A percentile compares a stretch with the other conserved stretches of the same genome.
phyloP scores from a whole-genome alignment of 108 stramenopile genomes.

The Cylindrotheca closterium region DNA sequence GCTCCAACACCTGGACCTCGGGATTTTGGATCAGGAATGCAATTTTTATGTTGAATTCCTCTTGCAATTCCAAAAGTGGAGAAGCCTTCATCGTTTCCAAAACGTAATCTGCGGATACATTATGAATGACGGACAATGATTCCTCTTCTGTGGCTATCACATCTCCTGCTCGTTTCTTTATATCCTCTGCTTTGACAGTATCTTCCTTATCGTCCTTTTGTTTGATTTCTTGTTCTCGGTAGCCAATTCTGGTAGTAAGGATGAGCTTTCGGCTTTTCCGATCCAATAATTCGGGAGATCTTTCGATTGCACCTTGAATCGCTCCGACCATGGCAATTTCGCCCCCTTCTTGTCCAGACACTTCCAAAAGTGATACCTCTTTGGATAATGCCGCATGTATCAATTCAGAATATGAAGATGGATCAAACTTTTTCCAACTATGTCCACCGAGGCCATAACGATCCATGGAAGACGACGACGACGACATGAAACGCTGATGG shows the following conservation, averaged over 20 bases:
- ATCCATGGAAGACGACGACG: conserved; percentile 18
- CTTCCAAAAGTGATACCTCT: conserved; percentile 34
- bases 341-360: conserved; percentile 57
- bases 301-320: conserved; percentile 26
- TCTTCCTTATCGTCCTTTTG: conserved; percentile 22
- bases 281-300: conserved; percentile 19
- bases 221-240: conserved; percentile 35
- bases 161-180: conserved; percentile 2
- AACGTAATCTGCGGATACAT: conserved; percentile 48
- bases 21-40: conserved; percentile 71
- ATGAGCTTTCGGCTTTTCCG: conserved; percentile 25
- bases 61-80: conserved; percentile 44
- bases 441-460: conserved; percentile 43
- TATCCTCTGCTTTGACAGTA: neutral
- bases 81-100: conserved; percentile 45
- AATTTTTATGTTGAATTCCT: conserved; percentile 30
- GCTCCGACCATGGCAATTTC: conserved; percentile 40
- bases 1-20: conserved; percentile 64
- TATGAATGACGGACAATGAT: conserved; percentile 30
- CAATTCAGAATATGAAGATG: conserved; percentile 30
- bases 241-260: conserved; percentile 58
- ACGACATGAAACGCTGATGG: too few species aligned
- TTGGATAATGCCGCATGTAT: conserved; percentile 34
- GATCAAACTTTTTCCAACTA: conserved; percentile 37
- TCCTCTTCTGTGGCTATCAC: conserved; percentile 4